Conservation (phyloP, 1,139 yeast genomes). For the Pichia sp. region DNA sequence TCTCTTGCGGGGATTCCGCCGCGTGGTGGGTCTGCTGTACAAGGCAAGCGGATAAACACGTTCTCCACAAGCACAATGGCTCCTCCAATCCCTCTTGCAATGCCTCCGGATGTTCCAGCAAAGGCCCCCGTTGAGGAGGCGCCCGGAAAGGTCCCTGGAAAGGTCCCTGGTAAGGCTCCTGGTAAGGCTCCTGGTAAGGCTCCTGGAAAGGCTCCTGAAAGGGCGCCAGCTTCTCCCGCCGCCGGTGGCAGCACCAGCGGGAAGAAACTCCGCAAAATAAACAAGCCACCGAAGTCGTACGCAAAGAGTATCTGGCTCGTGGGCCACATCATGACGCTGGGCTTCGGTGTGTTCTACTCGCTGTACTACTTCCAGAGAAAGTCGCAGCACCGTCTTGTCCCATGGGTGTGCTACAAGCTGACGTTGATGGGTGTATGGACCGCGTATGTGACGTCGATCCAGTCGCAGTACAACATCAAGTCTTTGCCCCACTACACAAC, state of each 20-base stretch:
- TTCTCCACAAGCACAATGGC: not conserved
- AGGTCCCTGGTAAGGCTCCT: not conserved
- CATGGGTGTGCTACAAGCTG: conserved; percentile 48
- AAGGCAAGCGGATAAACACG: too few relatives aligned
- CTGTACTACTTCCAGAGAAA: conserved; percentile 43
- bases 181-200: not conserved
- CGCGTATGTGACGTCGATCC: conserved; percentile 51
- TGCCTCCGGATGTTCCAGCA: too few relatives aligned
- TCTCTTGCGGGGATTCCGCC: too few relatives aligned
- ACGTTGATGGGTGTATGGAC: conserved; percentile 52
- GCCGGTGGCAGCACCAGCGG: not conserved
- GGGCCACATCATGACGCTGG: conserved; percentile 53
- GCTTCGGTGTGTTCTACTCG: conserved; percentile 47
- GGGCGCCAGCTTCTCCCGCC: not conserved
- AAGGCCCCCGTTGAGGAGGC: not conserved
- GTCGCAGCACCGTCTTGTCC: conserved; percentile 42
- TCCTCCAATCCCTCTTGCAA: not conserved
- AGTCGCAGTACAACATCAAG: conserved; percentile 53
- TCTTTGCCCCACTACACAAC: conserved; percentile 52
- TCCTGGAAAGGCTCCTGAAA: not conserved
- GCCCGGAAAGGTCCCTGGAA: not conserved
- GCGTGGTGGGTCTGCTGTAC: too few relatives aligned
- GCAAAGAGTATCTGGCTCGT: conserved; percentile 54
- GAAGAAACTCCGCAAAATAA: conserved; percentile 13
- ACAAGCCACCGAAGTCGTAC: conserved; percentile 10